phyloP scores from a whole-genome alignment of 768 basidiomycete species.

The Boletus fagicola region DNA sequence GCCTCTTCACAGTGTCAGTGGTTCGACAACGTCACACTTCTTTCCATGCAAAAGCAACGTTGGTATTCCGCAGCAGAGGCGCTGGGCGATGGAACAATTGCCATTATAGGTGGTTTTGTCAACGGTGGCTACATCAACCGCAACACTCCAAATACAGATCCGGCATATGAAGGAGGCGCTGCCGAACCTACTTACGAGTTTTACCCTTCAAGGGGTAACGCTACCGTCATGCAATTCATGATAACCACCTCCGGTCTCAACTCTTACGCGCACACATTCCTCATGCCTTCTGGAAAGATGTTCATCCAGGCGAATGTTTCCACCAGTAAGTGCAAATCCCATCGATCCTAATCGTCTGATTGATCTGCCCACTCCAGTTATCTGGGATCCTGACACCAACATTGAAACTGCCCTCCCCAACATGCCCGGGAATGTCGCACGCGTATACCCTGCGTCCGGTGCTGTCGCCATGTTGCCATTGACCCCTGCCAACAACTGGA shows the following conservation, averaged over 20 bases:
- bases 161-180: conserved; percentile 58
- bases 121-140: conserved; percentile 79
- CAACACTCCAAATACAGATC: conserved; percentile 68
- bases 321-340: conserved; percentile 19
- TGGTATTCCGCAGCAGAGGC: conserved; percentile 82
- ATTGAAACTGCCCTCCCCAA: conserved; percentile 59
- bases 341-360: neutral
- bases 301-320: conserved; percentile 76
- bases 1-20: conserved; percentile 56
- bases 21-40: conserved; percentile 63
- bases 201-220: conserved; percentile 60
- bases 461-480: conserved; percentile 89
- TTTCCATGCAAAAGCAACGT: conserved; percentile 65
- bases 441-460: conserved; percentile 91
- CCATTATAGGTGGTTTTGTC: conserved; percentile 78
- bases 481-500: conserved; percentile 85
- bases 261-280: conserved; percentile 69
- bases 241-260: conserved; percentile 72
- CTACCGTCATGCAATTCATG: conserved; percentile 64
- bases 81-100: conserved; percentile 72
- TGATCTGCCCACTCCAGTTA: conserved; percentile 28
- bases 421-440: conserved; percentile 70
- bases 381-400: conserved; percentile 58
- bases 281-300: conserved; percentile 75
- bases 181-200: conserved; percentile 85